These are phyloP conservation scores for Blastomyces silverae DNA, from an alignment of 2,329 filamentous ascomycete genomes.

Conservation along the genomic window DNA sequence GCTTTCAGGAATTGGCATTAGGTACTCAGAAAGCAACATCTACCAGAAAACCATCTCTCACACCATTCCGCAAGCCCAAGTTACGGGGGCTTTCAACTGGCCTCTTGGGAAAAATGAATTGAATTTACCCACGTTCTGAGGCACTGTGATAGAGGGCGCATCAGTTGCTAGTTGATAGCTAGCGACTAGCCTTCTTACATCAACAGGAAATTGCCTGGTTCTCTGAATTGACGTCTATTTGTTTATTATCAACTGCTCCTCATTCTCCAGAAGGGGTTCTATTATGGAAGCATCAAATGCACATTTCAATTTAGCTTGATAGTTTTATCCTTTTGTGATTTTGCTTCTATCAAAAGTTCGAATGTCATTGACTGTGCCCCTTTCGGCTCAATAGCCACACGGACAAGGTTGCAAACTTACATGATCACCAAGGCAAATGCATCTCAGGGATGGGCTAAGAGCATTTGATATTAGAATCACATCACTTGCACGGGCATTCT, in stretches of 20 bases:
- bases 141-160: background rate
- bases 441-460: background rate
- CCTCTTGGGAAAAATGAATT: background rate
- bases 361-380: background rate
- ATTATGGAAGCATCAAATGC: background rate
- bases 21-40: background rate
- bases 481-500: too few relatives aligned
- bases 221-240: background rate
- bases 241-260: background rate
- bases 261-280: background rate
- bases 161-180: background rate
- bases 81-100: background rate
- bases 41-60: background rate
- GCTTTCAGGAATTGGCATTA: background rate
- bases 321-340: background rate
- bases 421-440: background rate
- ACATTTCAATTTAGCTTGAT: background rate
- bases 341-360: background rate
- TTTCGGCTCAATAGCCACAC: background rate
- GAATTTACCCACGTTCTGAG: background rate
- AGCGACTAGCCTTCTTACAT: background rate
- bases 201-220: background rate
- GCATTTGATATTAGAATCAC: background rate
- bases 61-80: background rate
- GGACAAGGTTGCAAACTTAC: background rate